These are phyloP conservation scores for Escovopsis sp. DNA, from an alignment of 2,329 filamentous ascomycete genomes.

Conservation along the genomic window DNA sequence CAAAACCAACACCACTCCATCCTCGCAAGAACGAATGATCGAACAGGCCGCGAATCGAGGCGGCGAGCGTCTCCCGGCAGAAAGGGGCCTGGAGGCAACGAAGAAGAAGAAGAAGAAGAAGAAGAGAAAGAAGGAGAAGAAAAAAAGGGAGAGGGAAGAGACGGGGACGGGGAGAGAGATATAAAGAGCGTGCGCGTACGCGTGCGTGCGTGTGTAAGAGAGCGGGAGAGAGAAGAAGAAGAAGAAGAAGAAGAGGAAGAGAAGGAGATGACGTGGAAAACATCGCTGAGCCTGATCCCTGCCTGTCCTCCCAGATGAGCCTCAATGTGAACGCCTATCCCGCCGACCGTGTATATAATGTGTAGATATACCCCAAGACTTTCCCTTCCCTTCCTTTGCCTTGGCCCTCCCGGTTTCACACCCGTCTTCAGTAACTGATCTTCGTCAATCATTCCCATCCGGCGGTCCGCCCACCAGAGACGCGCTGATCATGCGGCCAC, in stretches of 20 bases:
- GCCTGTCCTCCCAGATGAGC: constrained; percentile 4
- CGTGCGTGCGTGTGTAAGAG: too few relatives aligned
- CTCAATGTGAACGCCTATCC: constrained; percentile 7
- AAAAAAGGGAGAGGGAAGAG: neutral
- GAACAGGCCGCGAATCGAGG: too few relatives aligned
- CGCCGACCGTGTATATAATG: constrained; percentile 6
- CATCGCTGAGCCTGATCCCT: neutral
- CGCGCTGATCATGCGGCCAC: neutral
- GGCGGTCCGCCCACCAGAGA: neutral
- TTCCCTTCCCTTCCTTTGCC: neutral
- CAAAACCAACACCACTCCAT: too few relatives aligned
- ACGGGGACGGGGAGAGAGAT: neutral
- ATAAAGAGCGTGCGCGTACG: too few relatives aligned
- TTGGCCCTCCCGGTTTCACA: neutral
- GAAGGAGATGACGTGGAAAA: constrained; percentile 1
- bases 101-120: neutral
- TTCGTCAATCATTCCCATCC: neutral
- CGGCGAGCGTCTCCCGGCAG: too few relatives aligned
- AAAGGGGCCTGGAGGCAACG: neutral
- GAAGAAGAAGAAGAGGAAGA: constrained; percentile 1
- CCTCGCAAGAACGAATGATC: too few relatives aligned
- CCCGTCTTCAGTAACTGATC: constrained; percentile 1
- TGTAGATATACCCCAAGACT: constrained; percentile 3
- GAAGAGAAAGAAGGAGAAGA: neutral
- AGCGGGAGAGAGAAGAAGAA: constrained; percentile 1